Percentiles rank a stretch among this genome's conserved stretches.
These are phyloP conservation scores for Lasiodiplodia sp. DNA, from an alignment of 2,329 filamentous ascomycete species.

Conservation along the genomic window DNA sequence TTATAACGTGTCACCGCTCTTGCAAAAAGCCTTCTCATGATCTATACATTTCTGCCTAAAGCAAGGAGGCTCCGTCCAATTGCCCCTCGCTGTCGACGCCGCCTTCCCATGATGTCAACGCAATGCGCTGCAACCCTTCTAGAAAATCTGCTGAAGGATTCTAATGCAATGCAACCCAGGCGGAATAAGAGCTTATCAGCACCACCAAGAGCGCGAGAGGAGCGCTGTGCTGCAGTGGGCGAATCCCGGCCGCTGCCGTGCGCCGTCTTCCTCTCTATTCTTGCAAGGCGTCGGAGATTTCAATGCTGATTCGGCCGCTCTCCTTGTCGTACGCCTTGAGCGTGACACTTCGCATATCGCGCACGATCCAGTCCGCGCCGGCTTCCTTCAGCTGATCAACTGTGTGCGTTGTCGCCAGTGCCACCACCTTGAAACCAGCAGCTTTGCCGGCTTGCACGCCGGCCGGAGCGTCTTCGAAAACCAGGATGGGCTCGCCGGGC, in stretches of 20 bases:
- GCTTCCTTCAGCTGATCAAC: constrained; percentile 74
- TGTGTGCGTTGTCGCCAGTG: constrained; percentile 83
- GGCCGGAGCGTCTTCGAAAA: constrained; percentile 88
- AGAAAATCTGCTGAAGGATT: constrained; percentile 36
- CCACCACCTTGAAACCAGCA: constrained; percentile 84
- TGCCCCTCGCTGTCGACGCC: constrained; percentile 19
- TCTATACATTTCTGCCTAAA: constrained; percentile 22
- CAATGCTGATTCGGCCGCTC: constrained; percentile 68
- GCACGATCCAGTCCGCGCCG: constrained; percentile 86
- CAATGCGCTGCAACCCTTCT: constrained; percentile 43
- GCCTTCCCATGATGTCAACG: constrained; percentile 29
- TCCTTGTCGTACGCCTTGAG: constrained; percentile 63
- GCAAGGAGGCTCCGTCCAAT: constrained; percentile 26
- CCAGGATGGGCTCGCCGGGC: constrained; percentile 64
- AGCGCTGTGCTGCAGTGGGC: constrained; percentile 6
- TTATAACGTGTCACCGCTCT: constrained; percentile 14
- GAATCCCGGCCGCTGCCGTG: constrained; percentile 12
- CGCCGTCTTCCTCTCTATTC: constrained; percentile 34
- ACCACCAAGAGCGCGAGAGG: constrained; percentile 4
- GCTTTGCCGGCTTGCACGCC: constrained; percentile 84
- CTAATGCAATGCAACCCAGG: constrained; percentile 46
- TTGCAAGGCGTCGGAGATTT: constrained; percentile 68
- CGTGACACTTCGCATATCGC: constrained; percentile 76
- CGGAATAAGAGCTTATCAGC: constrained; percentile 16
- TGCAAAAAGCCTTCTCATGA: constrained; percentile 1